Percentiles rank a stretch among this genome's conserved stretches.
phyloP scores from a whole-genome alignment of 1,139 yeast genomes.

The Kodamaea alishanica region DNA sequence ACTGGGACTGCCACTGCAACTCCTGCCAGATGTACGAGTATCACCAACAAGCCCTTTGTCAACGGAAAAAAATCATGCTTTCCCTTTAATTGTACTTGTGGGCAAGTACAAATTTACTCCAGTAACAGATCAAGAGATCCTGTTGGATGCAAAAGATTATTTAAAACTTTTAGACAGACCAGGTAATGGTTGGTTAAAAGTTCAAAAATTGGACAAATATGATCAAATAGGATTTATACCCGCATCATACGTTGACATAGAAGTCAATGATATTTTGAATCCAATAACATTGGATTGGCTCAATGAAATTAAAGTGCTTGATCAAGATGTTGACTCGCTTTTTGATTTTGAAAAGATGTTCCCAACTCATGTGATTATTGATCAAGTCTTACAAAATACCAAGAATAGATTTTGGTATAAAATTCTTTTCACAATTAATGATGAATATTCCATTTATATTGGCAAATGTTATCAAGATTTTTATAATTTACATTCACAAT shows the following conservation, averaged over 20 bases:
- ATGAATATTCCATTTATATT: slow-evolving; percentile 13
- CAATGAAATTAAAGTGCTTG: slow-evolving; percentile 5
- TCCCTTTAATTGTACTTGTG: slow-evolving; percentile 15
- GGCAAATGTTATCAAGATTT: slow-evolving; percentile 22
- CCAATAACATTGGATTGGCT: slow-evolving; percentile 21
- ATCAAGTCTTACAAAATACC: slow-evolving; percentile 16
- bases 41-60: background rate
- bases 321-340: background rate
- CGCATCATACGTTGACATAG: slow-evolving; percentile 23
- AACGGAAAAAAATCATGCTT: slow-evolving; percentile 1
- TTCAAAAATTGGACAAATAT: slow-evolving; percentile 19
- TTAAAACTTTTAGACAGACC: slow-evolving; percentile 21
- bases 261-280: slow-evolving; percentile 19
- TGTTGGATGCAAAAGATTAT: slow-evolving; percentile 17
- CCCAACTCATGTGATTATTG: slow-evolving; percentile 9
- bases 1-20: slow-evolving; percentile 7
- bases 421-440: slow-evolving; percentile 12
- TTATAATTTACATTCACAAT: slow-evolving; percentile 16
- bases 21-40: background rate
- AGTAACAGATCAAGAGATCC: slow-evolving; percentile 16
- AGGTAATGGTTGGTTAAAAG: slow-evolving; percentile 26
- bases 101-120: slow-evolving; percentile 19
- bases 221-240: slow-evolving; percentile 20
- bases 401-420: slow-evolving; percentile 20
- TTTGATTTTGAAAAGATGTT: slow-evolving; percentile 11